Evolutionary conservation across 73 alveolate species (phyloP).

Genomic region (Loxodes magnus): DNA sequence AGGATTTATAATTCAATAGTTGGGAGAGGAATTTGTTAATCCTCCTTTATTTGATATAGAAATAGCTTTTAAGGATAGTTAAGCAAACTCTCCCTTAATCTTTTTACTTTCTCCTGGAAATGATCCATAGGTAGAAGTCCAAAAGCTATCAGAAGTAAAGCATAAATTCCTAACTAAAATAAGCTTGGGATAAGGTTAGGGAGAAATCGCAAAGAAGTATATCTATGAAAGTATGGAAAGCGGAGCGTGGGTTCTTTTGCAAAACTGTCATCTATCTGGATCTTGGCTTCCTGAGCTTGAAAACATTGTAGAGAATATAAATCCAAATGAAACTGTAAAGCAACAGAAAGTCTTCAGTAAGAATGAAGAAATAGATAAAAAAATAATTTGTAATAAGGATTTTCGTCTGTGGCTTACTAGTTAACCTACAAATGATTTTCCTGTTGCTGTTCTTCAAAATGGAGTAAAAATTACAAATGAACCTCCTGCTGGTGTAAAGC

Average conservation of each 20-base stretch:
- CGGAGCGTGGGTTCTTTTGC: constrained; percentile 96
- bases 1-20: constrained; percentile 55
- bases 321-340: too few relatives aligned
- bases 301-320: constrained; percentile 67
- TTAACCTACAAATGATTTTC: constrained; percentile 85
- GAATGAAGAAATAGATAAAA: constrained; percentile 28
- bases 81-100: constrained; percentile 76
- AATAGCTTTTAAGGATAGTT: constrained; percentile 68
- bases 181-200: constrained; percentile 90
- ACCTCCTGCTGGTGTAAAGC: constrained; percentile 94
- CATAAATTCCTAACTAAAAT: constrained; percentile 61
- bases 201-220: constrained; percentile 83
- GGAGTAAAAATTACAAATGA: constrained; percentile 94
- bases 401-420: constrained; percentile 97
- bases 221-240: constrained; percentile 75
- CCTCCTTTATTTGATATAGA: constrained; percentile 87
- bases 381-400: constrained; percentile 75
- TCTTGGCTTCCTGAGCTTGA: constrained; percentile 93
- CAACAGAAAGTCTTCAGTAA: constrained; percentile 48
- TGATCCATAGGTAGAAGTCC: constrained; percentile 81
- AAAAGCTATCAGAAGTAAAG: constrained; percentile 71
- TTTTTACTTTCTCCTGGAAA: constrained; percentile 92
- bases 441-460: constrained; percentile 85
- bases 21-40: constrained; percentile 80
- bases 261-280: constrained; percentile 94